These are phyloP conservation scores for Thoreauomyces humboldtii DNA, from an alignment of 192 early-diverging fungal species.

Conservation along the genomic window DNA sequence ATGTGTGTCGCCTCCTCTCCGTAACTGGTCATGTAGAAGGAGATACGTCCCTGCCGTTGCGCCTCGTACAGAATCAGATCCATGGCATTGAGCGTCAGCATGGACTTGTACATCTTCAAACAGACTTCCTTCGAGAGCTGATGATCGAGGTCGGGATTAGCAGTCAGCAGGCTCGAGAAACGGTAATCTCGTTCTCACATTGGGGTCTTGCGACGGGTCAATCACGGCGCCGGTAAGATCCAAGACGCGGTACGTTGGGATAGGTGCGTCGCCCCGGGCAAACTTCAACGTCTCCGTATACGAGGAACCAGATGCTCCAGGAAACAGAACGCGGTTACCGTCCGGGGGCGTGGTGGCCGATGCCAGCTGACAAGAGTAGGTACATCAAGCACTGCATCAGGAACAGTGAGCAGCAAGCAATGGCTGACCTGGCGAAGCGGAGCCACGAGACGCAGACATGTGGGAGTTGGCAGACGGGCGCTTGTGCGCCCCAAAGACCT, in stretches of 20 bases:
- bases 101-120: slow-evolving; percentile 82
- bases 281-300: slow-evolving; percentile 53
- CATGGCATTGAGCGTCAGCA: slow-evolving; percentile 88
- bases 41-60: slow-evolving; percentile 95
- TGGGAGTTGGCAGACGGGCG: too few relatives aligned
- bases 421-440: too few relatives aligned
- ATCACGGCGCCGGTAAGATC: slow-evolving; percentile 79
- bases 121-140: slow-evolving; percentile 75
- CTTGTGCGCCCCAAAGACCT: too few relatives aligned
- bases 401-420: too few relatives aligned
- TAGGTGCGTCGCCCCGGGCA: slow-evolving; percentile 43
- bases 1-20: slow-evolving; percentile 94
- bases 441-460: too few relatives aligned
- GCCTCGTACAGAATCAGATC: slow-evolving; percentile 96
- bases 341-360: background rate
- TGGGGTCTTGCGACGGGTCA: slow-evolving; percentile 64
- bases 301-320: slow-evolving; percentile 49
- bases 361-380: too few relatives aligned
- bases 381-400: too few relatives aligned
- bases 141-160: background rate
- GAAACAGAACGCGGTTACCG: slow-evolving; percentile 29
- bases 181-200: slow-evolving; percentile 32
- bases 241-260: slow-evolving; percentile 93
- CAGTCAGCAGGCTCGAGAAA: background rate
- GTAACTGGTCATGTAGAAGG: slow-evolving; percentile 99